Evolutionary conservation across 805 yeast species (phyloP).

Genomic region (Myxozyma lipomycoides): DNA sequence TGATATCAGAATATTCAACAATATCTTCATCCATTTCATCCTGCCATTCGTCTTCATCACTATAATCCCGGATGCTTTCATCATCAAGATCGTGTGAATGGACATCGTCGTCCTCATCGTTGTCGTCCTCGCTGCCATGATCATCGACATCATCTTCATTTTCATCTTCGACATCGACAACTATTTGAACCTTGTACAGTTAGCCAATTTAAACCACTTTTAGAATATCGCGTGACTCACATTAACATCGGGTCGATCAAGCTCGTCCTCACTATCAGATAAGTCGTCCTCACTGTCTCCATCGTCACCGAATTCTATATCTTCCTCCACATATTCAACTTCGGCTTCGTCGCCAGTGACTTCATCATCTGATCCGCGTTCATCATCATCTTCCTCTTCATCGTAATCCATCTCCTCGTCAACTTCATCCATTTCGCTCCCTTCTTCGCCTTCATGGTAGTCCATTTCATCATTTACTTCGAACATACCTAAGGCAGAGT

Average conservation of each 20-base stretch:
- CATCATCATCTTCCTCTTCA: conserved; percentile 36
- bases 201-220: too few relatives aligned
- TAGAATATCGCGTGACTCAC: background rate
- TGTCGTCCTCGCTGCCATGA: conserved; percentile 29
- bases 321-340: conserved; percentile 29
- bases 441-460: conserved; percentile 49
- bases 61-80: conserved; percentile 24
- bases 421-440: conserved; percentile 45
- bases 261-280: conserved; percentile 35
- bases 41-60: conserved; percentile 17
- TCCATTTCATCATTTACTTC: conserved; percentile 72
- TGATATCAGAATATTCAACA: conserved; percentile 6
- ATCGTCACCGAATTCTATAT: conserved; percentile 29
- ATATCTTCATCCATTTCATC: conserved; percentile 6
- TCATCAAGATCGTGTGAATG: conserved; percentile 30
- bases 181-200: background rate
- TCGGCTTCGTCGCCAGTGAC: conserved; percentile 33
- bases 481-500: conserved; percentile 92
- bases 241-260: conserved; percentile 31
- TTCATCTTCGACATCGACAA: conserved; percentile 31
- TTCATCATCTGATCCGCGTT: conserved; percentile 40
- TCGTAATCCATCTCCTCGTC: conserved; percentile 44
- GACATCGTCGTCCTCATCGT: conserved; percentile 32
- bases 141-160: conserved; percentile 14
- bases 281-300: conserved; percentile 29